Conservation (phyloP, 352 stramenopile species). For the Pythium dissimile region DNA sequence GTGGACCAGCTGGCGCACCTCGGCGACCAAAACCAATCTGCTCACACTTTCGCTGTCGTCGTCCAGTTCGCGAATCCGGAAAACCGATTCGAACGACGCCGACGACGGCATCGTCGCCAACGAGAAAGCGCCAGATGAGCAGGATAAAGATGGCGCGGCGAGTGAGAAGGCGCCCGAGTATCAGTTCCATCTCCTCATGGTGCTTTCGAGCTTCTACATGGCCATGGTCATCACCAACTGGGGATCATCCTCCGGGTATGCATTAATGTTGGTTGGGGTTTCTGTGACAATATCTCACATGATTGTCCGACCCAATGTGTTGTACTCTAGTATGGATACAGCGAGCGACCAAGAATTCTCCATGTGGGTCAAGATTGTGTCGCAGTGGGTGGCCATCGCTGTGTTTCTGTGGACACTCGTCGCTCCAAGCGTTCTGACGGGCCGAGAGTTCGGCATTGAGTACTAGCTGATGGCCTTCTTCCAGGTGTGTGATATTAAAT, state of each 20-base stretch:
- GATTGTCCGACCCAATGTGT: not conserved
- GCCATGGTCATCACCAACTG: conserved; percentile 83
- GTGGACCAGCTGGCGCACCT: conserved; percentile 66
- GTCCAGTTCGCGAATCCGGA: not conserved
- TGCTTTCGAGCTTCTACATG: conserved; percentile 78
- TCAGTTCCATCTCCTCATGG: conserved; percentile 73
- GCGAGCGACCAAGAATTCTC: conserved; percentile 58
- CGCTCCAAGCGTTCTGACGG: conserved; percentile 88
- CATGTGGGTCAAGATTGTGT: conserved; percentile 95
- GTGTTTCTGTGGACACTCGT: conserved; percentile 95
- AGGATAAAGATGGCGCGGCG: not conserved
- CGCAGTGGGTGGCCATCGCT: conserved; percentile 88
- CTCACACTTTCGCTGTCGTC: conserved; percentile 38
- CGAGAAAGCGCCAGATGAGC: not conserved
- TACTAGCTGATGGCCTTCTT: not conserved
- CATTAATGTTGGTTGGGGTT: not conserved
- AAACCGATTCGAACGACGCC: not conserved
- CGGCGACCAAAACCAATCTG: conserved; percentile 52
- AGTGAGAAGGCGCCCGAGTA: conserved; percentile 43
- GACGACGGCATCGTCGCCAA: conserved; percentile 8
- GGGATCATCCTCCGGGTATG: conserved; percentile 56
- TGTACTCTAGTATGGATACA: conserved; percentile 27
- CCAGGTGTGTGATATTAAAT: not conserved
- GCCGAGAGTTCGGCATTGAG: conserved; percentile 83
- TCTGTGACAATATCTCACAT: not conserved